Percentiles rank a stretch among this genome's conserved stretches.
Evolutionary conservation across 2,329 filamentous ascomycete genomes (phyloP).

Genomic region (Claviceps sp.): DNA sequence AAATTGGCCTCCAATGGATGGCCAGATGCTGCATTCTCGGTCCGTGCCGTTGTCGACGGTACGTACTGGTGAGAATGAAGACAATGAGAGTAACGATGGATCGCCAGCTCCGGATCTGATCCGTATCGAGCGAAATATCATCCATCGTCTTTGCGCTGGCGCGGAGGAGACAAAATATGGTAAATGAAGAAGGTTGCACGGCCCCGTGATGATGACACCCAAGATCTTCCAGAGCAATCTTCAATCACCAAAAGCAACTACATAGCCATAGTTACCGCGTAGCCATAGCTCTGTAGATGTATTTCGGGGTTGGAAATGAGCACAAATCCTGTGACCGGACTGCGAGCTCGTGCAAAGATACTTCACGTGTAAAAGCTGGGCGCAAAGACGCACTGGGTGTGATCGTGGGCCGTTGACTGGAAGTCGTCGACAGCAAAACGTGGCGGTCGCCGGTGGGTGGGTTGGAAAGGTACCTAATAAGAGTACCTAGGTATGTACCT

Average conservation of each 20-base stretch:
- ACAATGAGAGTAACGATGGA: slow-evolving; percentile 58
- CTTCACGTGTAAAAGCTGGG: not conserved
- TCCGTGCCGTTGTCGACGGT: slow-evolving; percentile 21
- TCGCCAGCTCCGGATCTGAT: slow-evolving; percentile 46
- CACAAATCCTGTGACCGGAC: not conserved
- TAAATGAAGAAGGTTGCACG: not conserved
- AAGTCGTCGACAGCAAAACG: not conserved
- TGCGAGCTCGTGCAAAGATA: not conserved
- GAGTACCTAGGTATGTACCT: too few relatives aligned
- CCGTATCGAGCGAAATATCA: slow-evolving; percentile 10
- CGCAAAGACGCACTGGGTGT: not conserved
- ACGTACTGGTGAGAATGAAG: slow-evolving; percentile 53
- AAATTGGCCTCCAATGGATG: not conserved
- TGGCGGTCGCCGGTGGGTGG: too few relatives aligned
- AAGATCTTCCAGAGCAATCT: too few relatives aligned
- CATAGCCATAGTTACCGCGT: not conserved
- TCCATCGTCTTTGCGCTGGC: slow-evolving; percentile 2
- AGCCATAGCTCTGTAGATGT: not conserved
- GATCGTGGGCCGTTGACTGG: not conserved
- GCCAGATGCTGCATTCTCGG: not conserved
- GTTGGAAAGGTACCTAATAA: too few relatives aligned
- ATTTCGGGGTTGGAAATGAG: too few relatives aligned
- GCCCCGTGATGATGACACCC: too few relatives aligned
- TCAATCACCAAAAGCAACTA: not conserved
- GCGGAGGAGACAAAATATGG: not conserved